A percentile compares a stretch with the other conserved stretches of the same genome.
Evolutionary conservation across 2,329 filamentous ascomycete genomes (phyloP).

Genomic region (Cephalotrichum gorgonifer): DNA sequence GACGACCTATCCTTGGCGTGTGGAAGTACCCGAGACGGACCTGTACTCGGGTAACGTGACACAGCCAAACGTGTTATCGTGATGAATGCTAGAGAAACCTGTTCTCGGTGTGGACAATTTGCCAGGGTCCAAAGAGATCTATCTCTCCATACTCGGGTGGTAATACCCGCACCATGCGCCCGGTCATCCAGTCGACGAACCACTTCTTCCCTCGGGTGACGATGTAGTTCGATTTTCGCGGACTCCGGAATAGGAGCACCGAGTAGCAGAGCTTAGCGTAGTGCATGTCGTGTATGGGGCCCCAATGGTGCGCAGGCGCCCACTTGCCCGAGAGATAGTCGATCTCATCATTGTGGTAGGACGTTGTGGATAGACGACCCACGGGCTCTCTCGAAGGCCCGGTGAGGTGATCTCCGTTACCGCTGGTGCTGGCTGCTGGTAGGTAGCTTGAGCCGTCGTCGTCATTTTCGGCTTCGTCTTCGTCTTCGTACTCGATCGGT

Average conservation of each 20-base stretch:
- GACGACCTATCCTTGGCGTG: neutral
- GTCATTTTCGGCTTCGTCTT: conserved; percentile 6
- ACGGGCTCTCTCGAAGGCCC: conserved; percentile 16
- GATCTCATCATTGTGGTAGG: conserved; percentile 32
- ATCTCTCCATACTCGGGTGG: conserved; percentile 45
- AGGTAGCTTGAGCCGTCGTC: conserved; percentile 12
- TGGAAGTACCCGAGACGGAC: neutral
- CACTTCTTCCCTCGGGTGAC: conserved; percentile 47
- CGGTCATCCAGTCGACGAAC: conserved; percentile 49
- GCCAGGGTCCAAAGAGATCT: conserved; percentile 38
- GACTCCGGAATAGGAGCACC: conserved; percentile 45
- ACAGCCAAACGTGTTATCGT: neutral
- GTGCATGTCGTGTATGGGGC: conserved; percentile 43
- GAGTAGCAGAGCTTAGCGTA: conserved; percentile 51
- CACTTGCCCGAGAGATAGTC: conserved; percentile 43
- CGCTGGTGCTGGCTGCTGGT: neutral
- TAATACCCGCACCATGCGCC: conserved; percentile 40
- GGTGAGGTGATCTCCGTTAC: conserved; percentile 5
- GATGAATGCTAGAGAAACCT: conserved; percentile 1
- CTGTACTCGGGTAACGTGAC: neutral
- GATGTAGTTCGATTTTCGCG: conserved; percentile 47
- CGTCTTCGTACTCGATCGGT: conserved; percentile 6
- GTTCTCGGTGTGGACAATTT: conserved; percentile 39
- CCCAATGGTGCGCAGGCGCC: conserved; percentile 45
- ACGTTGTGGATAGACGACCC: conserved; percentile 32